These are phyloP conservation scores for Pseudevernia furfuracea DNA, from an alignment of 495 filamentous ascomycete genomes.

Conservation along the genomic window DNA sequence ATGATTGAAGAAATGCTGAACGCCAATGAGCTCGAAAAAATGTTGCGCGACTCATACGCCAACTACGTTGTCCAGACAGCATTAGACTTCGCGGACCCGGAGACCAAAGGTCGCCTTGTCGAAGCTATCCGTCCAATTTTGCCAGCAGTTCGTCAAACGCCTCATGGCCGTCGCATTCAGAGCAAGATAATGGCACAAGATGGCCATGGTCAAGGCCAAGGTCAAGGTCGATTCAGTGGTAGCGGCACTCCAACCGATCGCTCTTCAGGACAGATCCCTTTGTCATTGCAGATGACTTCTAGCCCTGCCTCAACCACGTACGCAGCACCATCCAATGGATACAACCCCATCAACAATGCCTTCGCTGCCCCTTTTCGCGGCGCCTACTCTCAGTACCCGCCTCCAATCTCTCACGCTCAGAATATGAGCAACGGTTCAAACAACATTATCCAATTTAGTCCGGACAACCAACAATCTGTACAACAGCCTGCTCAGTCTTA, in stretches of 20 bases:
- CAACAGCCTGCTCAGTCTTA: conserved; percentile 24
- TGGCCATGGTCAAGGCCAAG: conserved; percentile 31
- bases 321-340: conserved; percentile 19
- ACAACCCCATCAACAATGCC: conserved; percentile 17
- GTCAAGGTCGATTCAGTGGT: conserved; percentile 26
- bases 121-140: conserved; percentile 78
- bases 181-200: conserved; percentile 63
- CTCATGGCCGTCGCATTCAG: conserved; percentile 86
- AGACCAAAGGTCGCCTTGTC: conserved; percentile 63
- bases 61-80: conserved; percentile 99
- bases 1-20: conserved; percentile 77
- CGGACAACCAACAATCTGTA: conserved; percentile 21
- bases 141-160: conserved; percentile 73
- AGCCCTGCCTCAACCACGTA: conserved; percentile 14
- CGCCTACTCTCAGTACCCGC: conserved; percentile 16
- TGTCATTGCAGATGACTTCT: conserved; percentile 22
- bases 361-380: conserved; percentile 17
- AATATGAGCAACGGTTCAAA: conserved; percentile 24
- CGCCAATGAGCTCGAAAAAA: conserved; percentile 68
- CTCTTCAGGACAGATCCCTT: conserved; percentile 25
- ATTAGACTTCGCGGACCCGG: conserved; percentile 69
- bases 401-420: conserved; percentile 18
- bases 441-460: conserved; percentile 19
- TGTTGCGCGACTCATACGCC: conserved; percentile 83
- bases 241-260: conserved; percentile 26